Conservation (phyloP, 306 rosid species). For the Calophaca sinica region DNA sequence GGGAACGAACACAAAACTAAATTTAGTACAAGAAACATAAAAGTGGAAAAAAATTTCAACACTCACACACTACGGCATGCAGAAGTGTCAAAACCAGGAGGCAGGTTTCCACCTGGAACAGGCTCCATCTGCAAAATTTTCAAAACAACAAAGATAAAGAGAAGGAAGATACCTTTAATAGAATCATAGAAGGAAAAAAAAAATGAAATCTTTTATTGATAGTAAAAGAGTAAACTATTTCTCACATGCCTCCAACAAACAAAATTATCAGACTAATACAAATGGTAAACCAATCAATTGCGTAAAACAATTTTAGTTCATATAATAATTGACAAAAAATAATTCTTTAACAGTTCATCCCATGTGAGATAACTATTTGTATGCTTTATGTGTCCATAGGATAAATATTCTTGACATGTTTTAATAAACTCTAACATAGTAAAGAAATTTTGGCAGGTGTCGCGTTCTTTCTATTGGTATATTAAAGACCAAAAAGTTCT, state of each 20-base stretch:
- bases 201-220: background rate
- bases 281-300: constrained; percentile 29
- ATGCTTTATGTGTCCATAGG: background rate
- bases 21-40: constrained; percentile 27
- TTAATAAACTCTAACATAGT: no score
- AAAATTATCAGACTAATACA: background rate
- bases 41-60: constrained; percentile 37
- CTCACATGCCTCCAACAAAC: background rate
- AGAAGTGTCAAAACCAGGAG: constrained; percentile 69
- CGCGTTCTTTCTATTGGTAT: no score
- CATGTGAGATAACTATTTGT: constrained; percentile 10
- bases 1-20: constrained; percentile 12
- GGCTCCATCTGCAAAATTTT: constrained; percentile 64
- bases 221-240: background rate
- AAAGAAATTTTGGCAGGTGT: no score
- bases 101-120: constrained; percentile 69
- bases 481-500: no score
- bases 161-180: constrained; percentile 17
- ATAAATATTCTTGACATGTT: no score
- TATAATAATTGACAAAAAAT: background rate
- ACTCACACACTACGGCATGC: constrained; percentile 72
- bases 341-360: background rate
- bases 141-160: constrained; percentile 38
- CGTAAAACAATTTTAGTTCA: constrained; percentile 12
- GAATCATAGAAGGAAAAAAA: background rate